Evolutionary conservation across 75 land plant genomes (phyloP).

Genomic region (Ceratopteris richardii): DNA sequence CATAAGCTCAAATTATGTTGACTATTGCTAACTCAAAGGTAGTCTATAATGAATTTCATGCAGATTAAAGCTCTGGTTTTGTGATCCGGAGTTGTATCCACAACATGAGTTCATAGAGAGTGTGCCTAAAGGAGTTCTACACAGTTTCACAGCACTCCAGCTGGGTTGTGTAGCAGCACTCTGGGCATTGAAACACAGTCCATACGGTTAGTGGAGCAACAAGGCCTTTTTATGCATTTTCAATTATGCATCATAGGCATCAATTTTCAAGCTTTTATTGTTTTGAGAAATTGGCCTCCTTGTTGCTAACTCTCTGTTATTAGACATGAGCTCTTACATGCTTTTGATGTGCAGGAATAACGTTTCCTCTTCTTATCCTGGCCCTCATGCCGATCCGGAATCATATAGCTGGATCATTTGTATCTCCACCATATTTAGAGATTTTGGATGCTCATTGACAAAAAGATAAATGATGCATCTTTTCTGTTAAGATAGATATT

Average conservation of each 20-base stretch:
- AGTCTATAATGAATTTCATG: neutral
- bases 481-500: neutral
- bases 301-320: too few species aligned
- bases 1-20: too few species aligned
- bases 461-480: neutral
- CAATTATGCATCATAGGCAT: neutral
- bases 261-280: neutral
- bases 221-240: neutral
- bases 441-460: slow-evolving; percentile 17
- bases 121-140: slow-evolving; percentile 14
- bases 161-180: slow-evolving; percentile 14
- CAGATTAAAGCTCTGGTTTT: slow-evolving; percentile 25
- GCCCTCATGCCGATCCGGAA: slow-evolving; percentile 21
- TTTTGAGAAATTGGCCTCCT: too few species aligned
- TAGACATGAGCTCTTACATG: too few species aligned
- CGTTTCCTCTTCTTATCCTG: slow-evolving; percentile 20
- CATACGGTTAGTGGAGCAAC: slow-evolving; percentile 14
- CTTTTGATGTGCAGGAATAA: slow-evolving; percentile 14
- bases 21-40: too few species aligned
- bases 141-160: slow-evolving; percentile 22
- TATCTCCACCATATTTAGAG: slow-evolving; percentile 10
- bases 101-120: slow-evolving; percentile 18
- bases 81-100: slow-evolving; percentile 16
- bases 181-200: slow-evolving; percentile 20
- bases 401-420: slow-evolving; percentile 9